Conservation (phyloP, 2,329 filamentous ascomycete species). For the Truncatella angustata region DNA sequence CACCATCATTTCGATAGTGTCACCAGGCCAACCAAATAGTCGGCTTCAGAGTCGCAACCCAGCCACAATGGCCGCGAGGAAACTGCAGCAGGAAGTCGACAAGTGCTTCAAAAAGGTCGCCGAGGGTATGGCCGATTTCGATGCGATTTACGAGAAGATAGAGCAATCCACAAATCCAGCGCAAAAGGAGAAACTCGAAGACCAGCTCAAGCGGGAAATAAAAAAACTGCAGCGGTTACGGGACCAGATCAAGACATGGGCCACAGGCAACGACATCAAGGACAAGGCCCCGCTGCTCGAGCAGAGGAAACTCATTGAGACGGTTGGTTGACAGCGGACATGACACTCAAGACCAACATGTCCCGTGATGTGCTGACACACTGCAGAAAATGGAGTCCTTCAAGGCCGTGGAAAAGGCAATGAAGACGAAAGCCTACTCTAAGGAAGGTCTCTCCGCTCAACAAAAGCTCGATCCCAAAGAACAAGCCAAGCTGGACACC, state of each 20-base stretch:
- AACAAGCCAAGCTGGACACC: conserved; percentile 88
- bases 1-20: background rate
- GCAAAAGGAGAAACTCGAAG: conserved; percentile 97
- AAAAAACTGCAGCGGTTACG: conserved; percentile 98
- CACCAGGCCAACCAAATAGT: background rate
- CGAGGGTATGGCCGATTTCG: conserved; percentile 89
- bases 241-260: conserved; percentile 99
- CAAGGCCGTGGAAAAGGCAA: conserved; percentile 99
- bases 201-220: conserved; percentile 98
- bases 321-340: conserved; percentile 56
- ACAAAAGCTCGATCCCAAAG: conserved; percentile 93
- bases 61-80: conserved; percentile 82
- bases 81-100: conserved; percentile 96
- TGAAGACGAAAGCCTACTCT: conserved; percentile 99
- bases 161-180: conserved; percentile 87
- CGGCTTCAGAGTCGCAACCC: conserved; percentile 5
- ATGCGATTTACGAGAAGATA: conserved; percentile 97
- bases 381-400: conserved; percentile 97
- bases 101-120: conserved; percentile 99
- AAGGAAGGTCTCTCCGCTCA: conserved; percentile 94
- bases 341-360: background rate
- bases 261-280: conserved; percentile 97
- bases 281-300: conserved; percentile 95
- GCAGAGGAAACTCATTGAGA: conserved; percentile 94
- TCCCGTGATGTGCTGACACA: conserved; percentile 4